Base-by-base conservation (phyloP, 1,284 basidiomycete species). In the Ganoderma boninense region DNA sequence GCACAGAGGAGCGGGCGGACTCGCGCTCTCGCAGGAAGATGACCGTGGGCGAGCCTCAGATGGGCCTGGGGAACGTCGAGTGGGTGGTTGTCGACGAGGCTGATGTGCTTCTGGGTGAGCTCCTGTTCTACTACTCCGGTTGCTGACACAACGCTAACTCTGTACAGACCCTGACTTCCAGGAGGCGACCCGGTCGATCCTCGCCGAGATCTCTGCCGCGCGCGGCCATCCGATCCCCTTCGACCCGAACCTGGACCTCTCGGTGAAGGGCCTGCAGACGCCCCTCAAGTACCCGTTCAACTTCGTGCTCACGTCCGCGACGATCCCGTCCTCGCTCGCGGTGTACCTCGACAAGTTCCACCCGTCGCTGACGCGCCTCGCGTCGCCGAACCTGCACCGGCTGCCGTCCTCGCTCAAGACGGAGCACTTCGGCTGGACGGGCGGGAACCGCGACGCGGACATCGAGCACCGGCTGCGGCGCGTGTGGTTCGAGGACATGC, bases 1-100 rank as follows among this genome's bases (percentile, higher is more conserved):
- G 59, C 59, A 80, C 23, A 65, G 74, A 44, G 32, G 73, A 75
- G n/a, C 73, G 61, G 57, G 80, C n/a, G 65, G 74, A 44, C 35
- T 73, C 75, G n/a, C 73, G 61, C 71, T 18, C 66, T 26, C 75
- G 68, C 68, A 69, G 79, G 46, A 79, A 77, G 54, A 83, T 81
- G 63, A 80, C 78, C 65, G 75, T 84, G 23, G 84, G 83, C 10
- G 80, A 85, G 60, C 85, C 88, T 0, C 86, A 89, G 75, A 85
- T 93, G 79, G 84, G 88, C 0, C 80, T 94, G 29, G 85, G 84
- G 64, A 86, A 87, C 60, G 83, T 96, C 0, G 93, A 96, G 76
- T 97, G 95, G 94, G 89, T 97, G 7, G 86, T 96, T 1, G 84
- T 97, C 2, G 95, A 97, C 73, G 95, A 97, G 78, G 95, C 96